These are phyloP conservation scores for Paxillus involutus DNA, from an alignment of 768 basidiomycete genomes.

Conservation along the genomic window DNA sequence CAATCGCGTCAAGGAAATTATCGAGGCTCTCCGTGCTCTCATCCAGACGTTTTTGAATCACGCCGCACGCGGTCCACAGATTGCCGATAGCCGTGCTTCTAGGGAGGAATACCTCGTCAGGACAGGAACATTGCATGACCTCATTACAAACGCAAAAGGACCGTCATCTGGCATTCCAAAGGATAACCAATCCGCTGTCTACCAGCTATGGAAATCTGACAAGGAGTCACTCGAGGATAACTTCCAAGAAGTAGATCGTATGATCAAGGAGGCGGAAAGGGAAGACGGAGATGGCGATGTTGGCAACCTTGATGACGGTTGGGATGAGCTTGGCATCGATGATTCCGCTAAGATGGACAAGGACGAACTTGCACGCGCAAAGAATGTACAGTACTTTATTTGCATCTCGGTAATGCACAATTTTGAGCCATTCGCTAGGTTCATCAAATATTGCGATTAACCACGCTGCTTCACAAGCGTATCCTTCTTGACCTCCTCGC, in stretches of 20 bases:
- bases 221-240: constrained; percentile 61
- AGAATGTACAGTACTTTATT: constrained; percentile 45
- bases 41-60: constrained; percentile 41
- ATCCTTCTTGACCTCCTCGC: constrained; percentile 52
- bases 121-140: constrained; percentile 60
- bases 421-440: constrained; percentile 39
- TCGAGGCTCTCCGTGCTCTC: constrained; percentile 46
- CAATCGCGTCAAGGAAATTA: constrained; percentile 38
- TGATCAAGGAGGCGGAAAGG: constrained; percentile 43
- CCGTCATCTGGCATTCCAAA: constrained; percentile 45
- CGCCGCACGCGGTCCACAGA: constrained; percentile 22
- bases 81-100: constrained; percentile 19
- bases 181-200: constrained; percentile 59
- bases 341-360: constrained; percentile 45
- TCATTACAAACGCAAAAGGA: constrained; percentile 52
- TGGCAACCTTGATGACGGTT: constrained; percentile 48
- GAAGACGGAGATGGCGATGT: constrained; percentile 33
- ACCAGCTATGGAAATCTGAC: constrained; percentile 50
- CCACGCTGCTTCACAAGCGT: constrained; percentile 61
- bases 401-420: background rate
- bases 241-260: constrained; percentile 53
- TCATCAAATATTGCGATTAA: constrained; percentile 58
- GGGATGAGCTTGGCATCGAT: constrained; percentile 58
- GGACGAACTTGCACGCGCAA: constrained; percentile 54
- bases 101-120: constrained; percentile 53